Conservation (phyloP, 768 basidiomycete genomes). For the Mycena rosella region DNA sequence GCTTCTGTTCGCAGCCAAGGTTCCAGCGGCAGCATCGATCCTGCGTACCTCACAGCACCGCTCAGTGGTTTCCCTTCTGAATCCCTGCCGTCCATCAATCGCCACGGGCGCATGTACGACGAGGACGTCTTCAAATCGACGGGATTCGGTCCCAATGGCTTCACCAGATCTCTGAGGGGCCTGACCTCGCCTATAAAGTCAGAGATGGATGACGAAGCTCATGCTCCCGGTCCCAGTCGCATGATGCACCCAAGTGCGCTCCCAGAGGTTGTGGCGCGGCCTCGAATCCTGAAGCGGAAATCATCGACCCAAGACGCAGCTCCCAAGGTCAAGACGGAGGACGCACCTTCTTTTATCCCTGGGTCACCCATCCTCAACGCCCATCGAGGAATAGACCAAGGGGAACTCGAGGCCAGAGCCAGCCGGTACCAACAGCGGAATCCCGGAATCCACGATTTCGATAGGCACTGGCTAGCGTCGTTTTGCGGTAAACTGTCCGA, state of each 20-base stretch:
- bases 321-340: conserved; percentile 21
- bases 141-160: conserved; percentile 9
- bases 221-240: neutral
- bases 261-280: neutral
- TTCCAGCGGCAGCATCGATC: conserved; percentile 10
- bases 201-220: neutral
- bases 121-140: conserved; percentile 16
- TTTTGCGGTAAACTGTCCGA: conserved; percentile 77
- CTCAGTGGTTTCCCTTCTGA: conserved; percentile 1
- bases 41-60: conserved; percentile 23
- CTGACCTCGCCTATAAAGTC: conserved; percentile 3
- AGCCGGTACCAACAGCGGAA: conserved; percentile 66
- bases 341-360: conserved; percentile 45
- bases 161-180: conserved; percentile 8
- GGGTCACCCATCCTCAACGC: conserved; percentile 74
- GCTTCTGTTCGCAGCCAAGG: neutral
- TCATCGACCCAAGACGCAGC: conserved; percentile 7
- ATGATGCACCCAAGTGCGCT: neutral
- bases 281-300: conserved; percentile 40
- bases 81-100: neutral
- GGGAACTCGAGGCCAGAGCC: conserved; percentile 67
- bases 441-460: conserved; percentile 65
- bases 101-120: neutral
- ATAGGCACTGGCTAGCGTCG: conserved; percentile 73
- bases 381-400: conserved; percentile 69